These are phyloP conservation scores for Falciphora oryzae DNA, from an alignment of 2,329 filamentous ascomycete species.

Conservation along the genomic window DNA sequence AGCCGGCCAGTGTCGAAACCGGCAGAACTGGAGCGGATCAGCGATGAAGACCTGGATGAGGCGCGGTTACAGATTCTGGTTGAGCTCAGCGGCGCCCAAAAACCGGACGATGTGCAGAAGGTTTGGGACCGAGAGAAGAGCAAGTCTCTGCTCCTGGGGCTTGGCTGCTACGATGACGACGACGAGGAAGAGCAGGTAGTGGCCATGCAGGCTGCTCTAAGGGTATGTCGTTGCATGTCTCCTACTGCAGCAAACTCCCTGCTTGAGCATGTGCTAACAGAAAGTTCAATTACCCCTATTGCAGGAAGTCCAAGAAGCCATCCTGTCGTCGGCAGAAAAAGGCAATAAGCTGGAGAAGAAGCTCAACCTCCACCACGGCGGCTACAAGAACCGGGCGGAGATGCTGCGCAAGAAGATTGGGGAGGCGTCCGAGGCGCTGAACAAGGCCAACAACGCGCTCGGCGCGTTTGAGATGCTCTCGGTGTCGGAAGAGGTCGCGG, in stretches of 20 bases:
- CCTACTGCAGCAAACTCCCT: not conserved
- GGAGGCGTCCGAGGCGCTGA: constrained; percentile 68
- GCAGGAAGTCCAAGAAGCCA: constrained; percentile 64
- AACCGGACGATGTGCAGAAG: constrained; percentile 44
- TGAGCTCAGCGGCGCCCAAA: constrained; percentile 52
- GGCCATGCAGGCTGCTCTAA: constrained; percentile 65
- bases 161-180: constrained; percentile 68
- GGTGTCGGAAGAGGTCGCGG: constrained; percentile 71
- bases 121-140: constrained; percentile 48
- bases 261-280: not conserved
- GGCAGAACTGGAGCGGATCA: constrained; percentile 56
- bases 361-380: constrained; percentile 77
- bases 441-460: constrained; percentile 66
- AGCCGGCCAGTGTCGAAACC: constrained; percentile 52
- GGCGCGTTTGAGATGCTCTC: constrained; percentile 70
- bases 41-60: constrained; percentile 65
- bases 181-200: constrained; percentile 62
- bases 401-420: constrained; percentile 72
- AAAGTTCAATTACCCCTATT: constrained; percentile 12
- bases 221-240: constrained; percentile 44
- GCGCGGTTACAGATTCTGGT: constrained; percentile 72
- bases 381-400: constrained; percentile 83
- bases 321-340: constrained; percentile 68
- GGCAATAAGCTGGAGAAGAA: constrained; percentile 92
- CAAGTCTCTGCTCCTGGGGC: constrained; percentile 63